Evolutionary conservation across 257 asterid genomes (phyloP).

Genomic region (Solanum verrucosum): DNA sequence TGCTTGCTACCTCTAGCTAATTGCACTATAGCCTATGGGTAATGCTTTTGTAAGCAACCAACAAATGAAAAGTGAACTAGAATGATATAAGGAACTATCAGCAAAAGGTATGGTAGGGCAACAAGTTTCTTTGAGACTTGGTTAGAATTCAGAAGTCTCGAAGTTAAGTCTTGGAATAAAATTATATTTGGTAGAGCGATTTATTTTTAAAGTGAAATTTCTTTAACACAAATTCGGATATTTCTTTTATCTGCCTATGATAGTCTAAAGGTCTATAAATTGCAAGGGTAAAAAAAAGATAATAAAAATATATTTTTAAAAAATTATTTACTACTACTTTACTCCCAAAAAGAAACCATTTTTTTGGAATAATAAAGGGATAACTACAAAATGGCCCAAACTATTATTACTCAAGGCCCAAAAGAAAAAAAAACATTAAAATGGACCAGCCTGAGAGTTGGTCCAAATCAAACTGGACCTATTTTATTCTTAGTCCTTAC

Average conservation of each 20-base stretch:
- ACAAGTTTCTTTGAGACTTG: not conserved
- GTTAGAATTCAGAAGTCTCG: too few relatives aligned
- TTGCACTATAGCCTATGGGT: not conserved
- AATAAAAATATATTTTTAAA: not conserved
- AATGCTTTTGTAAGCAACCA: not conserved
- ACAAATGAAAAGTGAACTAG: not conserved
- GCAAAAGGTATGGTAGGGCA: not conserved
- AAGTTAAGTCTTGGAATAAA: not conserved
- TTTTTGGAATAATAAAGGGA: not conserved
- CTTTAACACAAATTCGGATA: not conserved
- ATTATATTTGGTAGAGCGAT: not conserved
- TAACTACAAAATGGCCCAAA: not conserved
- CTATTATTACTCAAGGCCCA: not conserved
- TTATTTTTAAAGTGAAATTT: not conserved
- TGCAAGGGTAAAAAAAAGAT: not conserved
- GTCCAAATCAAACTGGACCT: not conserved
- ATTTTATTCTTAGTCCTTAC: not conserved
- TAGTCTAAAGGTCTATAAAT: not conserved
- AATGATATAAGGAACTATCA: not conserved
- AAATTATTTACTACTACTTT: not conserved
- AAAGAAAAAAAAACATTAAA: not conserved
- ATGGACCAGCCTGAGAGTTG: not conserved
- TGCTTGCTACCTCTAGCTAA: not conserved
- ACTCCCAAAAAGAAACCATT: not conserved
- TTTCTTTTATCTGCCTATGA: not conserved